Evolutionary conservation across 208 protist species (phyloP).

Genomic region (Trypanosoma avium): DNA sequence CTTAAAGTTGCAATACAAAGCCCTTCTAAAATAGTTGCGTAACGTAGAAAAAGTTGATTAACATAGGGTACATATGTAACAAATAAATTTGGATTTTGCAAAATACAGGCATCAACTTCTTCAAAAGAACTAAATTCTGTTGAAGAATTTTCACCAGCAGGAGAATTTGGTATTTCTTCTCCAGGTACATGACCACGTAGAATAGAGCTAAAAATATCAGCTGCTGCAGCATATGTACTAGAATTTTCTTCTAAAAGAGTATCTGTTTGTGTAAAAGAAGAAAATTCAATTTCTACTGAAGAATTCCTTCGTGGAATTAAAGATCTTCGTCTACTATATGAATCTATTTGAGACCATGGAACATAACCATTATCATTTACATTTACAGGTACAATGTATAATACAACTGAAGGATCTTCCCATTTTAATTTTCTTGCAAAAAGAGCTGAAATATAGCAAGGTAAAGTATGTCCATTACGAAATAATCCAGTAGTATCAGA

Average conservation of each 20-base stretch:
- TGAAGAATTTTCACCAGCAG: background rate
- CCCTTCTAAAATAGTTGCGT: slow-evolving; percentile 60
- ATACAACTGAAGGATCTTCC: slow-evolving; percentile 54
- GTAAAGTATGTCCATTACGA: slow-evolving; percentile 48
- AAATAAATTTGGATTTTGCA: slow-evolving; percentile 51
- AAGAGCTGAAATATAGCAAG: slow-evolving; percentile 73
- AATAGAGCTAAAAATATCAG: slow-evolving; percentile 46
- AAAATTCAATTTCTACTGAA: background rate
- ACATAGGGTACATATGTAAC: slow-evolving; percentile 68
- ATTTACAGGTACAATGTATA: slow-evolving; percentile 76
- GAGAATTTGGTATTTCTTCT: background rate
- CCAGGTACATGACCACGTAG: slow-evolving; percentile 43
- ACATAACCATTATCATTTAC: slow-evolving; percentile 70
- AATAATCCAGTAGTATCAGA: slow-evolving; percentile 60
- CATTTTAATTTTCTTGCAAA: slow-evolving; percentile 61
- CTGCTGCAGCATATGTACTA: slow-evolving; percentile 38
- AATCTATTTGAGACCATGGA: slow-evolving; percentile 27
- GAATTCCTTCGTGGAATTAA: background rate
- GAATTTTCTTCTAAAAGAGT: background rate
- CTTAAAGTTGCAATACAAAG: slow-evolving; percentile 74
- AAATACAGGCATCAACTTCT: slow-evolving; percentile 38
- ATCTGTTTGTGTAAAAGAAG: background rate
- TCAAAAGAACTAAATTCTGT: slow-evolving; percentile 14
- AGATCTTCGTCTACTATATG: background rate
- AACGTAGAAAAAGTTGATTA: slow-evolving; percentile 63